phyloP scores from a whole-genome alignment of 2,329 filamentous ascomycete species.

The Shiraia bambusicola region DNA sequence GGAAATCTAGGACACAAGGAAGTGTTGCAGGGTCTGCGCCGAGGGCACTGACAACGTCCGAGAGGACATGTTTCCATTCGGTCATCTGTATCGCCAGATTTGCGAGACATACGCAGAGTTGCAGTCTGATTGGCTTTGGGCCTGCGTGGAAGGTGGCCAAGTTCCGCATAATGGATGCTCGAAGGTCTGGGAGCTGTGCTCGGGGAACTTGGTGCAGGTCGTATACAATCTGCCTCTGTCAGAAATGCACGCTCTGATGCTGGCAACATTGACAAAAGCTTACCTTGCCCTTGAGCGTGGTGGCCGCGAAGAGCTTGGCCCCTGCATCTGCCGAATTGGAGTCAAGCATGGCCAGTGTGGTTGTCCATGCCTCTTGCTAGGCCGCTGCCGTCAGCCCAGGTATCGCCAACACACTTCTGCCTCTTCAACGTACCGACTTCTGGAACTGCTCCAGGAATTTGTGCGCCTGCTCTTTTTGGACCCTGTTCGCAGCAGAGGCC shows the following conservation, averaged over 20 bases:
- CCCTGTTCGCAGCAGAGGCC: conserved; percentile 76
- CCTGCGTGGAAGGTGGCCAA: conserved; percentile 80
- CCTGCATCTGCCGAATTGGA: conserved; percentile 73
- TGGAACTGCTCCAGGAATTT: conserved; percentile 92
- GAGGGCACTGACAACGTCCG: conserved; percentile 75
- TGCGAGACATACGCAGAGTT: conserved; percentile 91
- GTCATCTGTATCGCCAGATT: conserved; percentile 96
- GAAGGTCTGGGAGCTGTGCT: conserved; percentile 71
- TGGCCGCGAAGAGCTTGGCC: conserved; percentile 92
- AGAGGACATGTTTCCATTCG: conserved; percentile 89
- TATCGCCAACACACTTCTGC: conserved; percentile 13
- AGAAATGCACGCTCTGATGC: conserved; percentile 11
- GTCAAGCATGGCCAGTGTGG: conserved; percentile 83
- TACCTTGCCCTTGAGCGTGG: conserved; percentile 97
- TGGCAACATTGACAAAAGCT: conserved; percentile 16
- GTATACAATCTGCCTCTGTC: conserved; percentile 77
- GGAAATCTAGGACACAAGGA: conserved; percentile 89
- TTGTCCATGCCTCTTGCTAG: conserved; percentile 87
- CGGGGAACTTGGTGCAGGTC: conserved; percentile 86
- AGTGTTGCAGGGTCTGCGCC: conserved; percentile 75
- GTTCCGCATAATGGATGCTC: conserved; percentile 79
- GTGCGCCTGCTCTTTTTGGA: conserved; percentile 86
- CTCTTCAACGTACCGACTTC: conserved; percentile 75
- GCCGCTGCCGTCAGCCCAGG: conserved; percentile 25
- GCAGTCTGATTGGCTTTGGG: conserved; percentile 75